These are phyloP conservation scores for Hebeloma cylindrosporum DNA, from an alignment of 768 basidiomycete genomes.

Conservation along the genomic window DNA sequence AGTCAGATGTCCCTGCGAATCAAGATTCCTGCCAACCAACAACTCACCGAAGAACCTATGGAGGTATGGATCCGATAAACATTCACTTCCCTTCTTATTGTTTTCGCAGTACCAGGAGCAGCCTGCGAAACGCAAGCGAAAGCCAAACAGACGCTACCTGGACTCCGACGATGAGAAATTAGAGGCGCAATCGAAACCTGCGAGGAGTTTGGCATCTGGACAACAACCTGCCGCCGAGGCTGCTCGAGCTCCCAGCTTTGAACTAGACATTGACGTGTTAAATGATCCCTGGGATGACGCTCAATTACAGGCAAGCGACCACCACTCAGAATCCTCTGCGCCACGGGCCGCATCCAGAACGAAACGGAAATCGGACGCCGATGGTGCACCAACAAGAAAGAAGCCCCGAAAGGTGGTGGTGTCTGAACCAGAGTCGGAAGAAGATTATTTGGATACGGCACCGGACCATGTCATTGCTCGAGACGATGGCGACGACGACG, in stretches of 20 bases:
- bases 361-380: slow-evolving; percentile 9
- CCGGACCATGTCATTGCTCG: slow-evolving; percentile 20
- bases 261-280: slow-evolving; percentile 13
- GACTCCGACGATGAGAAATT: slow-evolving; percentile 20
- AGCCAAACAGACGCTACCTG: slow-evolving; percentile 19
- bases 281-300: slow-evolving; percentile 32
- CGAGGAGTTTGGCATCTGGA: slow-evolving; percentile 8
- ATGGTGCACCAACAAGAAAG: slow-evolving; percentile 19
- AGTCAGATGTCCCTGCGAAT: slow-evolving; percentile 24
- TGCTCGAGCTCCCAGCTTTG: not conserved
- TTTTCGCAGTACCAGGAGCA: slow-evolving; percentile 7
- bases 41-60: slow-evolving; percentile 16
- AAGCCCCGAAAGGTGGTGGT: slow-evolving; percentile 23
- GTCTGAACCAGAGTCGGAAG: slow-evolving; percentile 21
- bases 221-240: slow-evolving; percentile 7
- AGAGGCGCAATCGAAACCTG: slow-evolving; percentile 7
- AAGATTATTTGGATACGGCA: slow-evolving; percentile 18
- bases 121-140: slow-evolving; percentile 19
- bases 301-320: slow-evolving; percentile 20
- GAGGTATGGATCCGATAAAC: slow-evolving; percentile 14
- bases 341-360: slow-evolving; percentile 5
- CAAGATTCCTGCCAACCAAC: slow-evolving; percentile 21
- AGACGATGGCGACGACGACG: slow-evolving; percentile 25
- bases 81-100: slow-evolving; percentile 4
- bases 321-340: slow-evolving; percentile 10